These are phyloP conservation scores for Phytophthora gonapodyides DNA, from an alignment of 352 stramenopile species.

Conservation along the genomic window DNA sequence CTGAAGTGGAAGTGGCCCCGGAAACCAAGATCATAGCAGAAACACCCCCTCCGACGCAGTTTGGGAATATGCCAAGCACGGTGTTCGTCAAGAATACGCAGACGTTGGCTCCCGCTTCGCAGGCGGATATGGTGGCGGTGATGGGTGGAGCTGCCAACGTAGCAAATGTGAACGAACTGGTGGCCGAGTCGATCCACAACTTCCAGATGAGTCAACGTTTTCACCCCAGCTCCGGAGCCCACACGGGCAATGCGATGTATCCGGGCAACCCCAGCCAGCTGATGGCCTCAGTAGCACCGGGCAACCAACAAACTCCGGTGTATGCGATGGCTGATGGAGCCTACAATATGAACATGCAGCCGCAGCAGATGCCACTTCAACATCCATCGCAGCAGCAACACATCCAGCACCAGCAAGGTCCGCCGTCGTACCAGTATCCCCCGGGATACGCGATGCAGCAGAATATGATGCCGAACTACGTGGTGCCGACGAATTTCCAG, in stretches of 20 bases:
- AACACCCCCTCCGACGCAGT: conserved; percentile 11
- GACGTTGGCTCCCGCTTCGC: conserved; percentile 24
- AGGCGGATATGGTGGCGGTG: conserved; percentile 23
- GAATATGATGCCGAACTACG: conserved; percentile 60
- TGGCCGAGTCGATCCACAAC: conserved; percentile 74
- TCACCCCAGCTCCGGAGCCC: conserved; percentile 31
- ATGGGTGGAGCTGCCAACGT: conserved; percentile 35
- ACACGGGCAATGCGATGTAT: conserved; percentile 37
- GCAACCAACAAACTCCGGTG: conserved; percentile 35
- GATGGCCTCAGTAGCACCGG: conserved; percentile 19
- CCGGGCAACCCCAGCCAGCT: conserved; percentile 33
- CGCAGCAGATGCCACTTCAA: conserved; percentile 30
- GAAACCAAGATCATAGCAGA: conserved; percentile 26
- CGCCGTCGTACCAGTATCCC: conserved; percentile 39
- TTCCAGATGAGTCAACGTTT: conserved; percentile 75
- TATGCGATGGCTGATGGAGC: conserved; percentile 51
- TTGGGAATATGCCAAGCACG: conserved; percentile 21
- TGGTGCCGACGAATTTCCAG: conserved; percentile 42
- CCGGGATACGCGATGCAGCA: conserved; percentile 51
- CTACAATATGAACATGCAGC: conserved; percentile 47
- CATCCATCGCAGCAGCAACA: conserved; percentile 23
- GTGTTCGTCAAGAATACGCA: conserved; percentile 38
- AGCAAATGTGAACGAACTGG: conserved; percentile 68
- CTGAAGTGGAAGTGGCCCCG: conserved; percentile 20
- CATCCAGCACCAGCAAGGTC: conserved; percentile 31